Conservation (phyloP, 306 rosid species). For the Psophocarpus tetragonolobus region DNA sequence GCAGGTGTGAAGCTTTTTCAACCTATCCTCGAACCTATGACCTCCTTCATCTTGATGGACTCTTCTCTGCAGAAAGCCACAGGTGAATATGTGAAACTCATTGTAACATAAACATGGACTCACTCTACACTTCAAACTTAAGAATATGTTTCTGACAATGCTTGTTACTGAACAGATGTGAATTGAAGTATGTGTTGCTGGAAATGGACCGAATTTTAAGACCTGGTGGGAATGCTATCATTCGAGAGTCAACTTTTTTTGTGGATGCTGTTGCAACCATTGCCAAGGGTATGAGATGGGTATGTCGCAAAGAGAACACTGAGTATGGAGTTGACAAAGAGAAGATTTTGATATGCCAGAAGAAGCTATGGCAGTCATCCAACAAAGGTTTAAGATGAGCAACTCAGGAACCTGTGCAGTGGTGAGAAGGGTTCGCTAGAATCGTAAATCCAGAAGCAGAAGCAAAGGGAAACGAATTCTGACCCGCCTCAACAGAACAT, state of each 20-base stretch:
- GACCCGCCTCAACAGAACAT: conserved; percentile 51
- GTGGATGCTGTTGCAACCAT: conserved; percentile 70
- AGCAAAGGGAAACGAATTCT: conserved; percentile 49
- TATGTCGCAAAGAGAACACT: conserved; percentile 72
- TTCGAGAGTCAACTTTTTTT: conserved; percentile 79
- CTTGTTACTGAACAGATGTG: conserved; percentile 63
- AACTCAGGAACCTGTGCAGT: conserved; percentile 22
- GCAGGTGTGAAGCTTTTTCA: conserved; percentile 98
- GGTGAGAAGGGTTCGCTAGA: conserved; percentile 33
- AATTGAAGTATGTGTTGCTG: conserved; percentile 81
- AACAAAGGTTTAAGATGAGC: conserved; percentile 56
- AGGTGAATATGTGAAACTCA: conserved; percentile 54
- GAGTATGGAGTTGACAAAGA: conserved; percentile 72
- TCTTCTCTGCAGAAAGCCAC: conserved; percentile 87
- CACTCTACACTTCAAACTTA: not conserved
- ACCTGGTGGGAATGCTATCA: conserved; percentile 69
- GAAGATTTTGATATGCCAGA: conserved; percentile 91
- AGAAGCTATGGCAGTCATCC: conserved; percentile 84
- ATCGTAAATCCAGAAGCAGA: conserved; percentile 35
- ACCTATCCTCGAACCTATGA: conserved; percentile 97
- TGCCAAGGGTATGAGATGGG: conserved; percentile 82
- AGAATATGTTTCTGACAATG: conserved; percentile 24
- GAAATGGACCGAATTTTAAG: conserved; percentile 96
- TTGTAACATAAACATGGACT: not conserved
- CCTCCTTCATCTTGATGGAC: conserved; percentile 93